Base-by-base conservation (phyloP, 768 basidiomycete genomes). In the Ramaria sp. region DNA sequence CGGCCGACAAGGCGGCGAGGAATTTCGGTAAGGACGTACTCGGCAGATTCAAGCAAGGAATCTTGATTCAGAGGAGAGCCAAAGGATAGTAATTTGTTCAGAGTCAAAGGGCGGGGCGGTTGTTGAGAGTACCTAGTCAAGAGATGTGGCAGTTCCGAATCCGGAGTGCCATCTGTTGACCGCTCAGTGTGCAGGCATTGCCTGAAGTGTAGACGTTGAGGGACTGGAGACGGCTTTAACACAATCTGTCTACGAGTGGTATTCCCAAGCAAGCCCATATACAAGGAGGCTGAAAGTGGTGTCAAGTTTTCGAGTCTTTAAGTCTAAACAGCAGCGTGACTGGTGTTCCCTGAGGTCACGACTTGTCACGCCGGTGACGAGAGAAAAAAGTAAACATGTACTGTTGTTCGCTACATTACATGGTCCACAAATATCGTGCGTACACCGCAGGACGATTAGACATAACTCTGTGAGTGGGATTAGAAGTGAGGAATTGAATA, bases 1-100 rank as follows among this genome's bases (percentile, higher is more conserved):
- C 89, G 82, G 57, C 78, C 80, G 1, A 86, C 88, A 33, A 92
- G 76, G 52, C 88, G 75, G 19, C 83, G 76, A 20, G 91, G 90
- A 15, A 91, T 81, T 67, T 91, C 89, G 2, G 81, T 76, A 13
- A 88, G 75, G 0, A 81, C 82, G 67, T 86, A 88, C 4, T 77
- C 74, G 3, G 84, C 87, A n/a, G 88, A 91, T 19, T 78, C 75
- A 4, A 91, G 71, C 2, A 91, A 73, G 20, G 88, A 89, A 22
- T 81, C 76, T 15, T 81, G 70, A 0, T 83, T 86, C 11, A 88
- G 73, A 42, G 90, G 87, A 43, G 79, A 80, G 24, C 86, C 88
- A 64, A 84, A 86, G 15, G 88, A 85, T 12, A 92, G 73, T 5
- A 92, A 73, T 4, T 82, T 80, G 20, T 80, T 78, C 7, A 92